A percentile compares a stretch with the other conserved stretches of the same genome.
These are phyloP conservation scores for Rhodotorula babjevae DNA, from an alignment of 768 basidiomycete species.

Conservation along the genomic window DNA sequence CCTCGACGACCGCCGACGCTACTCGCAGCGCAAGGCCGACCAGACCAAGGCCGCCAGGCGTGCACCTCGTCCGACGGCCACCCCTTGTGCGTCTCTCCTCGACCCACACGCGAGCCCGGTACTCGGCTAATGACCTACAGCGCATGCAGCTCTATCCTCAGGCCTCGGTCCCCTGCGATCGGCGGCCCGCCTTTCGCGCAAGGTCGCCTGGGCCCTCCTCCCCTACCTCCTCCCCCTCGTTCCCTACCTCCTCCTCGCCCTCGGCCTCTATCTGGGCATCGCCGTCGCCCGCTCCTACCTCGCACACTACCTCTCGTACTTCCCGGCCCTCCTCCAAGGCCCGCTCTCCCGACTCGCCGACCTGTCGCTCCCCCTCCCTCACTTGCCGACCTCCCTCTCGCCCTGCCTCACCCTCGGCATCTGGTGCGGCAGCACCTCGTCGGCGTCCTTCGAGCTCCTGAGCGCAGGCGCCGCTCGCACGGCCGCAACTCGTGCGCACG, in stretches of 20 bases:
- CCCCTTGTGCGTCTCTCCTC: not conserved
- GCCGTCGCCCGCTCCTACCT: conserved; percentile 14
- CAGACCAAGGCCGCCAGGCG: not conserved
- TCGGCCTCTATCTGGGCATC: conserved; percentile 15
- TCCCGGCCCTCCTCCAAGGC: conserved; percentile 3
- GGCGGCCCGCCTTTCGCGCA: not conserved
- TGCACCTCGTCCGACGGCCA: not conserved
- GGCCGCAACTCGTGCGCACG: conserved; percentile 25
- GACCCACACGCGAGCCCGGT: too few relatives aligned
- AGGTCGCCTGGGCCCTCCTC: not conserved
- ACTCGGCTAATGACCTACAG: not conserved
- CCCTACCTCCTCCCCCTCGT: not conserved
- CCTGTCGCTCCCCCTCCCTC: conserved; percentile 7
- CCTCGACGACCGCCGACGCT: too few relatives aligned
- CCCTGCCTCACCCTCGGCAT: not conserved
- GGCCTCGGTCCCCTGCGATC: not conserved
- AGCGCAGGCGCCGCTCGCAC: conserved; percentile 21
- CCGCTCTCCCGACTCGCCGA: conserved; percentile 3
- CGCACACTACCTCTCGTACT: conserved; percentile 5
- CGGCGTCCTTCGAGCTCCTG: not conserved
- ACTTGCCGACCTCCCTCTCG: not conserved
- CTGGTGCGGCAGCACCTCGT: not conserved
- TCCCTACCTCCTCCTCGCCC: conserved; percentile 12
- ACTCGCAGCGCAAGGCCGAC: not conserved
- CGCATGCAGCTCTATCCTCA: not conserved